Evolutionary conservation across 2,329 filamentous ascomycete genomes (phyloP).

Genomic region (Capronia epimyces): DNA sequence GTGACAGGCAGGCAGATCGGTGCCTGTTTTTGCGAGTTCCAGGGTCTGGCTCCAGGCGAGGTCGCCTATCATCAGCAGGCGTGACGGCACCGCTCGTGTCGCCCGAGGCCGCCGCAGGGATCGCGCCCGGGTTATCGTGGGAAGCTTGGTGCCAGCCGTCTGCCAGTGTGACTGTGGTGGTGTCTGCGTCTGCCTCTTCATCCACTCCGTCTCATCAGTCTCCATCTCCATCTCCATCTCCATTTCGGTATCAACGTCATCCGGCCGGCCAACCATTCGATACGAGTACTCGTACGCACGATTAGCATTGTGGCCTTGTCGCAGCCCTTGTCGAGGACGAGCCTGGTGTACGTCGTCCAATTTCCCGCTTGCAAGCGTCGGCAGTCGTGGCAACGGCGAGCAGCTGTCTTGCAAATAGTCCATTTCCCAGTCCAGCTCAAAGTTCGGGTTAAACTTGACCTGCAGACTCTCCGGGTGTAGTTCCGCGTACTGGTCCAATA

Average conservation of each 20-base stretch:
- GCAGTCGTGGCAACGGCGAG: constrained; percentile 7
- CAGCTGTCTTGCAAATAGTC: constrained; percentile 8
- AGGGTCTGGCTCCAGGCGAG: not conserved
- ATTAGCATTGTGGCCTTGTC: constrained; percentile 7
- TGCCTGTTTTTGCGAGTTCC: not conserved
- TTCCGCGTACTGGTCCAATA: constrained; percentile 18
- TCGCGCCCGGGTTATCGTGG: not conserved
- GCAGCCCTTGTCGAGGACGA: constrained; percentile 3
- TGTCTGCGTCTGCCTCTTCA: not conserved
- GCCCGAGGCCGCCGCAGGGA: not conserved
- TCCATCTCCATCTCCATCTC: constrained; percentile 1
- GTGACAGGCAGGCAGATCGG: not conserved
- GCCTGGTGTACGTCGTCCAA: constrained; percentile 5
- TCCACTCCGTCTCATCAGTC: not conserved
- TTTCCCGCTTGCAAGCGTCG: constrained; percentile 2
- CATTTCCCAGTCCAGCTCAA: constrained; percentile 16
- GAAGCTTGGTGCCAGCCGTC: not conserved
- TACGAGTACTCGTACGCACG: not conserved
- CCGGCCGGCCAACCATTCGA: not conserved
- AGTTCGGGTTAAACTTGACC: constrained; percentile 11
- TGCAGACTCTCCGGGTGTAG: constrained; percentile 13
- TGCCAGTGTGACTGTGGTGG: not conserved
- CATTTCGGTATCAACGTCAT: constrained; percentile 10
- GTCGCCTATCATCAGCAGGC: not conserved
- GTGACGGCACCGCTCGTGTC: not conserved